Percentiles rank a stretch among this genome's conserved stretches.
phyloP scores from a whole-genome alignment of 2,329 filamentous ascomycete genomes.

The Stemphylium beticola region DNA sequence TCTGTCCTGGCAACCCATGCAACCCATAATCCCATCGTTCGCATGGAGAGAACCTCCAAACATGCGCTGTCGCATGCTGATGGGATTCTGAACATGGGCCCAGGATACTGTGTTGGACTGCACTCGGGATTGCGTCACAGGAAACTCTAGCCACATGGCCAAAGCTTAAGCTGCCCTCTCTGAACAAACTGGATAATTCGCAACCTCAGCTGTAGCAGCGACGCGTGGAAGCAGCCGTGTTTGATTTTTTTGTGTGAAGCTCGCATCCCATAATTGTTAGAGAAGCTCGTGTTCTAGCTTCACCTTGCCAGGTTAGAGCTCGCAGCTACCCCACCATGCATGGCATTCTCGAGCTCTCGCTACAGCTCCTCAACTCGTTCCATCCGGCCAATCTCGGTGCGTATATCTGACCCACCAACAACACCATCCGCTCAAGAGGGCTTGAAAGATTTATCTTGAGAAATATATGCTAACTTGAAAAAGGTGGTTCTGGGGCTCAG shows the following conservation, averaged over 20 bases:
- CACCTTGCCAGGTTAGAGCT: constrained; percentile 7
- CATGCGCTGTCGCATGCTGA: not conserved
- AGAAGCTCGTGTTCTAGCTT: not conserved
- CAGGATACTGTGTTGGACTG: constrained; percentile 8
- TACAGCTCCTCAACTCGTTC: constrained; percentile 32
- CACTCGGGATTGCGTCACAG: constrained; percentile 10
- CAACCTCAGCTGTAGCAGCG: not conserved
- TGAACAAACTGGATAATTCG: not conserved
- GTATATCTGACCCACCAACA: constrained; percentile 2
- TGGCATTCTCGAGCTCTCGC: constrained; percentile 32
- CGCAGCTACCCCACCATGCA: constrained; percentile 26
- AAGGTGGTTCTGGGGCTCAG: constrained; percentile 20
- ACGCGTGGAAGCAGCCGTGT: not conserved
- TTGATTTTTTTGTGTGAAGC: not conserved
- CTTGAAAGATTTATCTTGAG: not conserved
- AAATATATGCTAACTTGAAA: not conserved
- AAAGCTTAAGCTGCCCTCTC: constrained; percentile 2
- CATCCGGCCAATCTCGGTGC: constrained; percentile 24
- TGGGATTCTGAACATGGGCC: not conserved
- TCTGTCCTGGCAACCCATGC: not conserved
- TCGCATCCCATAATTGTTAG: not conserved
- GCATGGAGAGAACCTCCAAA: not conserved
- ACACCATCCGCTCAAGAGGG: not conserved
- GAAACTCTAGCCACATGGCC: constrained; percentile 2
- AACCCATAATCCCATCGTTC: not conserved